Conservation (phyloP, 192 early-diverging fungal species). For the Coemansia sp. region DNA sequence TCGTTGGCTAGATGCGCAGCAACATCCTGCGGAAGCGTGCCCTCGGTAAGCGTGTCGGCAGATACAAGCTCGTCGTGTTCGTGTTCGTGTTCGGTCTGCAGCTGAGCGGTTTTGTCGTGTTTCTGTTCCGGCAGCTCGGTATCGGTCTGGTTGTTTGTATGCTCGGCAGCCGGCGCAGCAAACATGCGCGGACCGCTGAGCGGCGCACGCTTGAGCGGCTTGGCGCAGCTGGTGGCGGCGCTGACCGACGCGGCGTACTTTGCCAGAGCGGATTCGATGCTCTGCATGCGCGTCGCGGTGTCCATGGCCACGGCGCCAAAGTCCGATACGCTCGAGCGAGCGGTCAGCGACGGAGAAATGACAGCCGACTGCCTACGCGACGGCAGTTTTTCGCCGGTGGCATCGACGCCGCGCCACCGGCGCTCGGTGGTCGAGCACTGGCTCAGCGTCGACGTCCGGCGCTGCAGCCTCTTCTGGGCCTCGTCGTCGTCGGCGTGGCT, state of each 20-base stretch:
- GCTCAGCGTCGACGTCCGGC: slow-evolving; percentile 41
- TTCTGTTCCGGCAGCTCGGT: neutral
- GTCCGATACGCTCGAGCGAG: slow-evolving; percentile 42
- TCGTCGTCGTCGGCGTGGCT: neutral
- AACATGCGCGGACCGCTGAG: slow-evolving; percentile 3
- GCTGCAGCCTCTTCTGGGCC: slow-evolving; percentile 5
- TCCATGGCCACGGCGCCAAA: slow-evolving; percentile 11
- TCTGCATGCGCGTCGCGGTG: slow-evolving; percentile 8
- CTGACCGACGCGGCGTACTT: slow-evolving; percentile 1
- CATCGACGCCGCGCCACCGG: slow-evolving; percentile 24
- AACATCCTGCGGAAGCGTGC: neutral
- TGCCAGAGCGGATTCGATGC: slow-evolving; percentile 13
- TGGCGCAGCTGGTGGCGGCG: neutral
- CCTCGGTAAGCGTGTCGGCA: slow-evolving; percentile 3
- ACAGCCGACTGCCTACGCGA: slow-evolving; percentile 37
- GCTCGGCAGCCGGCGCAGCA: slow-evolving; percentile 1
- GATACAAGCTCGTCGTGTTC: neutral
- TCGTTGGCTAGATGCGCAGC: neutral
- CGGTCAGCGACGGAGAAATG: slow-evolving; percentile 34
- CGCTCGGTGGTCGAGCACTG: slow-evolving; percentile 52
- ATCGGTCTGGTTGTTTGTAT: neutral
- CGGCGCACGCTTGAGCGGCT: neutral
- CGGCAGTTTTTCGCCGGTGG: neutral
- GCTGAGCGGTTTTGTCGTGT: neutral
- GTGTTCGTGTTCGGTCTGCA: neutral